phyloP scores from a whole-genome alignment of 2,329 filamentous ascomycete species.

The Botrytis hyacinthi region DNA sequence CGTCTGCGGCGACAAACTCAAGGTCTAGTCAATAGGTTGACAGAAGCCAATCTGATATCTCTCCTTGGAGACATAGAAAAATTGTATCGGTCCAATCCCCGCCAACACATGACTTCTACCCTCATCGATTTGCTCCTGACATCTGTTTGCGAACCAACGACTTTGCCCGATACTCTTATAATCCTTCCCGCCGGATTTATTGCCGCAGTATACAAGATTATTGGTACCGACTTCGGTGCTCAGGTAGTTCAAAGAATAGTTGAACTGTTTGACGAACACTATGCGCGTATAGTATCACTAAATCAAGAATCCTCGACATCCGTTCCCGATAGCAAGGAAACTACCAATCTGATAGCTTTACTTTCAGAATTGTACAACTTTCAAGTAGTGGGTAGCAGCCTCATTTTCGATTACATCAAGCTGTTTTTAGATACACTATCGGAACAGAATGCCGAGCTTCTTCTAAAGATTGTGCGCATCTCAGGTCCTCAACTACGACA shows the following conservation, averaged over 20 bases:
- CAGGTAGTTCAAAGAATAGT: constrained; percentile 79
- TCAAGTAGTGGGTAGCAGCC: constrained; percentile 75
- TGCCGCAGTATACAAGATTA: constrained; percentile 79
- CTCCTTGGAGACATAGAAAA: constrained; percentile 81
- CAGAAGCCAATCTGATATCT: constrained; percentile 82
- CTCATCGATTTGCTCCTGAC: constrained; percentile 74
- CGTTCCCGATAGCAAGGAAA: constrained; percentile 52
- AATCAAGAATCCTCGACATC: constrained; percentile 34
- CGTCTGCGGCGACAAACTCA: constrained; percentile 78
- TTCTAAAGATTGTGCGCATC: constrained; percentile 79
- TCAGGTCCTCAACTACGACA: constrained; percentile 80
- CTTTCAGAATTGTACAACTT: constrained; percentile 90
- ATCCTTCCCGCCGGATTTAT: constrained; percentile 89
- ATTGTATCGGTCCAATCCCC: constrained; percentile 77
- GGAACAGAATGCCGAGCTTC: constrained; percentile 83
- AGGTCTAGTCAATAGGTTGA: constrained; percentile 87
- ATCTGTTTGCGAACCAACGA: constrained; percentile 76
- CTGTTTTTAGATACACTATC: constrained; percentile 71
- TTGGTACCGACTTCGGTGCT: constrained; percentile 87
- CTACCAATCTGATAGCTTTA: constrained; percentile 76
- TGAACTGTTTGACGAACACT: constrained; percentile 68
- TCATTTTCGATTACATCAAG: constrained; percentile 90
- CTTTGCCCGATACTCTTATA: constrained; percentile 81
- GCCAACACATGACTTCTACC: constrained; percentile 83
- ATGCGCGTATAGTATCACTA: constrained; percentile 43